phyloP scores from a whole-genome alignment of 2,329 filamentous ascomycete genomes.

The Aspergillus melleus region DNA sequence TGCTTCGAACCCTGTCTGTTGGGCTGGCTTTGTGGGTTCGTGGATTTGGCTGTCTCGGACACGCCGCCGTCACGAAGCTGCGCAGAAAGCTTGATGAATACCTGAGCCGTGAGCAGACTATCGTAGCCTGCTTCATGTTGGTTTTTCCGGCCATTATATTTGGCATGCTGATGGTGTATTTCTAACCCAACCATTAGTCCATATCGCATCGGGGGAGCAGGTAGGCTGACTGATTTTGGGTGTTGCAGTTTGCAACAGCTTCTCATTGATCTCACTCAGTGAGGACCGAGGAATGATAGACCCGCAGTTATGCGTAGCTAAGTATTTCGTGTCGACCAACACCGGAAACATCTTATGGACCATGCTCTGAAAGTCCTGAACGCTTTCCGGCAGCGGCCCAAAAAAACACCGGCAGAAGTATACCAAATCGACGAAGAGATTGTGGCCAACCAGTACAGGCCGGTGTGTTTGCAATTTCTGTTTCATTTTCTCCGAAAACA shows the following conservation, averaged over 20 bases:
- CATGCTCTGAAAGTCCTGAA: conserved; percentile 54
- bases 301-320: conserved; percentile 58
- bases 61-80: conserved; percentile 47
- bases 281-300: conserved; percentile 49
- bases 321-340: conserved; percentile 64
- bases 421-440: conserved; percentile 63
- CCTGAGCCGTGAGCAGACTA: conserved; percentile 60
- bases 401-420: conserved; percentile 63
- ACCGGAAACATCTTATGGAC: conserved; percentile 57
- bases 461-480: conserved; percentile 46
- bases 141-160: conserved; percentile 28
- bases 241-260: conserved; percentile 21
- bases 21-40: neutral
- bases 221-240: conserved; percentile 33
- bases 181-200: conserved; percentile 26
- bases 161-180: conserved; percentile 31
- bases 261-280: conserved; percentile 30
- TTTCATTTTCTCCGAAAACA: conserved; percentile 36
- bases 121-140: conserved; percentile 64
- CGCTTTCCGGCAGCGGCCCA: conserved; percentile 55
- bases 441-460: conserved; percentile 61
- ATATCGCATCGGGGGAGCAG: neutral
- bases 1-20: neutral
- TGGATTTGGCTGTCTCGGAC: neutral
- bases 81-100: conserved; percentile 57